phyloP scores from a whole-genome alignment of 2,329 filamentous ascomycete species.

The Colletotrichum theobromicola region DNA sequence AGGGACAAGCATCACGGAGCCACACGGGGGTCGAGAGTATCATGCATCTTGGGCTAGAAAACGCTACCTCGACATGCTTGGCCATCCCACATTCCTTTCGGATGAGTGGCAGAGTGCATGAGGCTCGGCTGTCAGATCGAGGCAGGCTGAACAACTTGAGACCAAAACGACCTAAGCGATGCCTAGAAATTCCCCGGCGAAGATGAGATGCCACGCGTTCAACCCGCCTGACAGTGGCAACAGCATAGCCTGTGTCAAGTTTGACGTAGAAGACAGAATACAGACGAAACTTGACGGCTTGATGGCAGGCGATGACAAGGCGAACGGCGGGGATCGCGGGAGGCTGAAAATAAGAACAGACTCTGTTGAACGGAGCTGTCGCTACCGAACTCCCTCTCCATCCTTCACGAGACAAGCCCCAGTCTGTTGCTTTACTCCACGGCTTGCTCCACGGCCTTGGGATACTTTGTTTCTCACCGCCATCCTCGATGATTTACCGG shows the following conservation, averaged over 20 bases:
- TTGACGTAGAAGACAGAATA: background rate
- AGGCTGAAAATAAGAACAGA: background rate
- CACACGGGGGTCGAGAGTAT: background rate
- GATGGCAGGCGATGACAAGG: slow-evolving; percentile 13
- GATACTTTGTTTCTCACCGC: background rate
- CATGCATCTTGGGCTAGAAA: background rate
- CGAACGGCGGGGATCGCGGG: background rate
- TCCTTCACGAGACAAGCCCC: background rate
- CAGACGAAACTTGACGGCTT: slow-evolving; percentile 18
- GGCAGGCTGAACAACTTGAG: slow-evolving; percentile 6
- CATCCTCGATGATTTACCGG: background rate
- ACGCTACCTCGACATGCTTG: background rate
- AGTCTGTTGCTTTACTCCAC: background rate
- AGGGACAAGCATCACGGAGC: background rate
- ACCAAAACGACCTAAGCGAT: slow-evolving; percentile 2
- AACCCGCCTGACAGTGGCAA: background rate
- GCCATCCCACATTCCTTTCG: background rate
- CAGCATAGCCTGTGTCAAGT: background rate
- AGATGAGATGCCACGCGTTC: slow-evolving; percentile 13
- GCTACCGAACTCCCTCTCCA: background rate
- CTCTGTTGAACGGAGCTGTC: background rate
- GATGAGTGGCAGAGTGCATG: background rate
- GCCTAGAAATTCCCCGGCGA: background rate
- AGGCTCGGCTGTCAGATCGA: slow-evolving; percentile 16
- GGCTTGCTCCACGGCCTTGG: background rate